Evolutionary conservation across 306 rosid genomes (phyloP).

Genomic region (Benincasa hispida): DNA sequence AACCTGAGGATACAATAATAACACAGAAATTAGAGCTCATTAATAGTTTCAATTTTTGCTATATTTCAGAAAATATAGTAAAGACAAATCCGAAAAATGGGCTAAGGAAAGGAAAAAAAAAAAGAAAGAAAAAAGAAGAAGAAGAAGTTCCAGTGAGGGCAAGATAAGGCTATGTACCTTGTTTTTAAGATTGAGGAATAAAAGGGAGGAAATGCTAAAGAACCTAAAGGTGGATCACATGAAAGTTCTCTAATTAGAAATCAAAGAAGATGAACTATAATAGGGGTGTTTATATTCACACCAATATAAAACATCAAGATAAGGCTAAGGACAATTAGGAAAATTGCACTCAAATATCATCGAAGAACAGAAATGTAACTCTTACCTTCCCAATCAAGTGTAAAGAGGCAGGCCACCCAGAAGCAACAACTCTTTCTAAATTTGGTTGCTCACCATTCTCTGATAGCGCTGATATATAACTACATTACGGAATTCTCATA

Average conservation of each 20-base stretch:
- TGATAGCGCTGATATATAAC: slow-evolving; percentile 86
- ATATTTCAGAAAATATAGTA: background rate
- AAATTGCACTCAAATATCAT: background rate
- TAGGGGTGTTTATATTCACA: too few species aligned
- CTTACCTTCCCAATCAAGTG: slow-evolving; percentile 96
- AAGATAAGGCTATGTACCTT: background rate
- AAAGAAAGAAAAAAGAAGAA: too few species aligned
- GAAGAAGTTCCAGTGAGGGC: background rate
- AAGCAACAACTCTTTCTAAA: slow-evolving; percentile 53
- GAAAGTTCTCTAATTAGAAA: too few species aligned
- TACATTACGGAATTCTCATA: slow-evolving; percentile 16
- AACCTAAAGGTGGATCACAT: too few species aligned
- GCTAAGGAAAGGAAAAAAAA: background rate
- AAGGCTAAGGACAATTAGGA: background rate
- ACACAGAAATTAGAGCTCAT: background rate
- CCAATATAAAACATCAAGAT: background rate
- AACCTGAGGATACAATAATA: background rate
- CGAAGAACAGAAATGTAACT: slow-evolving; percentile 1
- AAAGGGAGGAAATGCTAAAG: too few species aligned
- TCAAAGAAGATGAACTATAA: too few species aligned
- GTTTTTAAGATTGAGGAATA: too few species aligned
- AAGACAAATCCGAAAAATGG: background rate
- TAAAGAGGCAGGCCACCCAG: slow-evolving; percentile 83
- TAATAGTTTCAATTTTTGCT: background rate
- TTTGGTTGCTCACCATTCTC: slow-evolving; percentile 44